These are phyloP conservation scores for Teunomyces barrocoloradensis DNA, from an alignment of 805 yeast species.

Conservation along the genomic window DNA sequence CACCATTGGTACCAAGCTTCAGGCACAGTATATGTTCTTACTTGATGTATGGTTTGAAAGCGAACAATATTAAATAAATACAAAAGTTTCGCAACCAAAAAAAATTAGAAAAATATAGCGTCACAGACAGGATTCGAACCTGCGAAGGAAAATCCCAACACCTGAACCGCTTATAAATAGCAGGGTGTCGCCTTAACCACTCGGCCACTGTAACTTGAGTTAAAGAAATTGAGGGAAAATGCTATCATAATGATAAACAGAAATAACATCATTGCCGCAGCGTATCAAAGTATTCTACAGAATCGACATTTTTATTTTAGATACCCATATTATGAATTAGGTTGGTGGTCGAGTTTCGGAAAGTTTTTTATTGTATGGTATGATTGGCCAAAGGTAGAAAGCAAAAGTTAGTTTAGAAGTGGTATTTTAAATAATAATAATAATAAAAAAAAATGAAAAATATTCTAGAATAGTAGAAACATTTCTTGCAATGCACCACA, in stretches of 20 bases:
- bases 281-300: too few species aligned
- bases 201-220: constrained; percentile 66
- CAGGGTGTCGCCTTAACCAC: constrained; percentile 95
- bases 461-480: not conserved
- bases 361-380: not conserved
- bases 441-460: not conserved
- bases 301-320: too few species aligned
- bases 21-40: constrained; percentile 14
- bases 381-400: not conserved
- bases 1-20: constrained; percentile 12
- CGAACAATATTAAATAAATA: not conserved
- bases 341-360: not conserved
- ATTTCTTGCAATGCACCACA: not conserved
- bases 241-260: not conserved
- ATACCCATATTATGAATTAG: too few species aligned
- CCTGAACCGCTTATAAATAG: constrained; percentile 39
- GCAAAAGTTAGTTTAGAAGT: not conserved
- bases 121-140: constrained; percentile 99
- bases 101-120: constrained; percentile 54
- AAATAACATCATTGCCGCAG: not conserved
- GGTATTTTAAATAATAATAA: not conserved
- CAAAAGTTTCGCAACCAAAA: constrained; percentile 3
- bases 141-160: constrained; percentile 65
- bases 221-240: not conserved
- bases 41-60: constrained; percentile 25